Base-by-base conservation (phyloP, 2,329 filamentous ascomycete genomes). In the Cercospora berteroae region DNA sequence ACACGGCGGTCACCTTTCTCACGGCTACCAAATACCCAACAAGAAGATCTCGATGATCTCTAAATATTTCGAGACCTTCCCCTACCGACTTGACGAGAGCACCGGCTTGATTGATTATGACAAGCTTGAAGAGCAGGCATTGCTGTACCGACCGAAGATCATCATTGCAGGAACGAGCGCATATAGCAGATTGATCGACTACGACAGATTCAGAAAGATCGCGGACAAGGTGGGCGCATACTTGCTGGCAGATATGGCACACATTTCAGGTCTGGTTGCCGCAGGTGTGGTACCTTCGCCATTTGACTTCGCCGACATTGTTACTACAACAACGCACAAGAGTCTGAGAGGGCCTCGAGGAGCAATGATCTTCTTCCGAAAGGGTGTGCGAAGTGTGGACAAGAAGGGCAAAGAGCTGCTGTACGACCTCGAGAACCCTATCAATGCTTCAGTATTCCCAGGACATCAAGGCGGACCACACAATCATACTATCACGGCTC, bases 11-110 rank as follows among this genome's bases (percentile, higher is more conserved):
- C 94, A 97, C 83, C 85, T 97, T 83, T 93, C 90, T 80, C 95
- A 99, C 85, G 95, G 95, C 74, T 99, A 99, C 84, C 95, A 99
- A 84, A 98, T 92, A 36, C 92, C 95, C 33, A 89, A 90, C 78
- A 92, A 91, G 85, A 99, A 99, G 87, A 98, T 99, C 79, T 98
- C 94, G n/a, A 93, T 94, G 76, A 89, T 99, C 72, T 98, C 94
- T 66, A 98, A 96, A 79, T 99, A 99, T 84, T 99, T 99, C 79
- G 95, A 99, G 84, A 99, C 95, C 39, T 84, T 99, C 70, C 95
- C 95, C 5, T 99, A 99, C 85, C 90, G 93, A 67, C 87, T 98
- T 64, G 88, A 97, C 82, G 91, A 96, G 77, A 85, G 89, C 70
- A 98, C 94, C 5, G 95, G 95, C 68, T 85, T 94, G 74, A 99